These are phyloP conservation scores for Fraxinus floribunda DNA, from an alignment of 305 asterid genomes.

Conservation along the genomic window DNA sequence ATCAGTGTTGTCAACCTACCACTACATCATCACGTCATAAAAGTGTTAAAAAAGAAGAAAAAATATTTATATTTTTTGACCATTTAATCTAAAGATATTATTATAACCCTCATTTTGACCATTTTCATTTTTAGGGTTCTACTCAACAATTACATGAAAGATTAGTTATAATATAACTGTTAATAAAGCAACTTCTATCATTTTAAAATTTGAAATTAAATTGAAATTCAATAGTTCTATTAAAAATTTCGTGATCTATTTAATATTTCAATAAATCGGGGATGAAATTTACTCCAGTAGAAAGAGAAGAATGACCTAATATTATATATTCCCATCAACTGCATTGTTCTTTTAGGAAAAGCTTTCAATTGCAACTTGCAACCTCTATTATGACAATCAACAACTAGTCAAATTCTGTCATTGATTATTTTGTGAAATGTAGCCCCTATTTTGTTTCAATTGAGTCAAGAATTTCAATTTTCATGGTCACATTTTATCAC, in stretches of 20 bases:
- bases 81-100: no score
- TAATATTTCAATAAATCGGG: not conserved
- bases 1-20: not conserved
- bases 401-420: not conserved
- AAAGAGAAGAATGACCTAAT: not conserved
- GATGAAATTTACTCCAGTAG: not conserved
- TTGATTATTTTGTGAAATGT: not conserved
- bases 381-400: not conserved
- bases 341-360: no score
- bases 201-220: no score
- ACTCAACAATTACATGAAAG: not conserved
- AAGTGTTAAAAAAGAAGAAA: not conserved
- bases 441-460: not conserved
- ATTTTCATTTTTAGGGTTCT: not conserved
- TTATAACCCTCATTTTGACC: not conserved
- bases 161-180: no score
- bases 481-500: no score
- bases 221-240: not conserved
- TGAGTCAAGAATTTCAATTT: no score
- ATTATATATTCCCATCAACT: no score
- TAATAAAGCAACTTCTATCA: not conserved
- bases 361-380: not conserved
- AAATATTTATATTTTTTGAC: not conserved
- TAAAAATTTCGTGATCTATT: not conserved
- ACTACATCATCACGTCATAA: not conserved